Conservation (phyloP, 345 rosid species). For the Chamaenerion angustifolium region DNA sequence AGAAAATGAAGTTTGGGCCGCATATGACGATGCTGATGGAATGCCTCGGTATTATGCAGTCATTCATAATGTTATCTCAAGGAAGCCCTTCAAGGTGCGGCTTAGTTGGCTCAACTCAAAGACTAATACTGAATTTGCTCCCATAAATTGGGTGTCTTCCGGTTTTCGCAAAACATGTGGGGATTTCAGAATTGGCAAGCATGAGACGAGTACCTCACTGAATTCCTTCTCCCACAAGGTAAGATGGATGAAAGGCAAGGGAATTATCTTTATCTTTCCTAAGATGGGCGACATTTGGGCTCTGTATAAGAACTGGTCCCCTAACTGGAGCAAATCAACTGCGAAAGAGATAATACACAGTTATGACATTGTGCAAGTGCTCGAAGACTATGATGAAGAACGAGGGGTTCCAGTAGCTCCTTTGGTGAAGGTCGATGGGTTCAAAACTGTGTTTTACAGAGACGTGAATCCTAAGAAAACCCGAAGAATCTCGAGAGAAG, state of each 20-base stretch:
- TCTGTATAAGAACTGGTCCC: conserved; percentile 34
- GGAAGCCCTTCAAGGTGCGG: conserved; percentile 68
- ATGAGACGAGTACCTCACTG: conserved; percentile 14
- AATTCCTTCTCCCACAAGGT: conserved; percentile 38
- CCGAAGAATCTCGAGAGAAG: conserved; percentile 23
- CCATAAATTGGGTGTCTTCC: conserved; percentile 39
- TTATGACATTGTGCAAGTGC: conserved; percentile 15
- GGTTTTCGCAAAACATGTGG: conserved; percentile 39
- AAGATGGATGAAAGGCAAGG: conserved; percentile 23
- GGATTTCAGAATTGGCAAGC: conserved; percentile 29
- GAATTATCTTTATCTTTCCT: conserved; percentile 22
- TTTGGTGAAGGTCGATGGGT: conserved; percentile 30
- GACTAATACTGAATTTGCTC: conserved; percentile 48
- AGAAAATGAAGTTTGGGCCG: conserved; percentile 41
- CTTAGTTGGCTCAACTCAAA: conserved; percentile 58
- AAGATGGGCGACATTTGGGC: conserved; percentile 34
- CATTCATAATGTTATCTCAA: conserved; percentile 67
- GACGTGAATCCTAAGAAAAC: conserved; percentile 17
- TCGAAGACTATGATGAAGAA: conserved; percentile 30
- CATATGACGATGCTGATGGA: conserved; percentile 72
- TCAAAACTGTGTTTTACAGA: conserved; percentile 25
- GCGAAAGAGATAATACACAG: too few relatives aligned
- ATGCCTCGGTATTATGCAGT: conserved; percentile 96
- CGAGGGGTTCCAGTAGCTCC: conserved; percentile 22
- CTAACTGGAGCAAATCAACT: conserved; percentile 20